A percentile compares a stretch with the other conserved stretches of the same genome.
phyloP scores from a whole-genome alignment of 1,284 basidiomycete species.

The Irpex sp. region DNA sequence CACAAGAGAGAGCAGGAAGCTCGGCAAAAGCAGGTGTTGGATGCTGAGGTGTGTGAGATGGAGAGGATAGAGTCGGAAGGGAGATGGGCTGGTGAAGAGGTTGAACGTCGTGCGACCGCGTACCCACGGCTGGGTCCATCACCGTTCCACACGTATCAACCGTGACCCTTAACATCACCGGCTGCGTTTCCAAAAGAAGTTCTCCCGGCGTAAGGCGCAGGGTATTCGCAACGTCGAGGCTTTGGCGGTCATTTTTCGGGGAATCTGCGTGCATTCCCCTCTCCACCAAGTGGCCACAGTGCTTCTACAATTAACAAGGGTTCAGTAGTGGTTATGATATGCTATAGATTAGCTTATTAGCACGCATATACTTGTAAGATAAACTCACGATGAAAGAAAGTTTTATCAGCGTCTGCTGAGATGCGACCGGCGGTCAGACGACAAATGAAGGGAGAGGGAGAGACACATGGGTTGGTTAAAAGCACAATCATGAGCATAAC shows the following conservation, averaged over 20 bases:
- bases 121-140: constrained; percentile 1
- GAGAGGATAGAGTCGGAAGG: not conserved
- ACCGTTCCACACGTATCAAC: constrained; percentile 8
- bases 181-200: constrained; percentile 5
- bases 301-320: constrained; percentile 2
- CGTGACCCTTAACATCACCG: constrained; percentile 7
- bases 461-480: not conserved
- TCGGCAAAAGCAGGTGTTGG: not conserved
- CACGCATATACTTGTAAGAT: not conserved
- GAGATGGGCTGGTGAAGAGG: not conserved
- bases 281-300: not conserved
- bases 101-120: constrained; percentile 1
- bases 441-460: not conserved
- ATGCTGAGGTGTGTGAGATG: not conserved
- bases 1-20: not conserved
- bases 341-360: not conserved
- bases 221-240: constrained; percentile 5
- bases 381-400: not conserved
- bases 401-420: not conserved
- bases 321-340: not conserved
- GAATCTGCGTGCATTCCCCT: constrained; percentile 7
- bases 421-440: not conserved
- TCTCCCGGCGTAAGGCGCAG: constrained; percentile 9
- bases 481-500: not conserved
- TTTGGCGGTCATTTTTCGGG: constrained; percentile 14